A percentile compares a stretch with the other conserved stretches of the same genome.
phyloP scores from a whole-genome alignment of 805 yeast genomes.

The fission yeast (Schizosaccharomyces pombe) region DNA sequence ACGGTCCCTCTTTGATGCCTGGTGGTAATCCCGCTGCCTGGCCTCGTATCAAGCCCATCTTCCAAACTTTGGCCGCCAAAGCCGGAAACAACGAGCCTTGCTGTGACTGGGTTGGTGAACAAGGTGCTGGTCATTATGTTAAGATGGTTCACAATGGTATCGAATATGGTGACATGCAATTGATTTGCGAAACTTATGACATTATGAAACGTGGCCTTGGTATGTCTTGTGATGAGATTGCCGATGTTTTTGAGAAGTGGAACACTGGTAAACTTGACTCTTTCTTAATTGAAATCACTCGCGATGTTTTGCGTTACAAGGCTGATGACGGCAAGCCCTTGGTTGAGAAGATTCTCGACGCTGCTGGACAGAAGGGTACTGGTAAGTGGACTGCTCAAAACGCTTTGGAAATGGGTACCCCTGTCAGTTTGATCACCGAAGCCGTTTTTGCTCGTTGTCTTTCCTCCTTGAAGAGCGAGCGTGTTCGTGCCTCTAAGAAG shows the following conservation, averaged over 20 bases:
- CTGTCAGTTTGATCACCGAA: slow-evolving; percentile 94
- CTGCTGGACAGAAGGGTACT: slow-evolving; percentile 98
- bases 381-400: slow-evolving; percentile 99
- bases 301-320: slow-evolving; percentile 74
- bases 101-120: slow-evolving; percentile 99
- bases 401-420: slow-evolving; percentile 94
- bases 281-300: slow-evolving; percentile 86
- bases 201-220: slow-evolving; percentile 85
- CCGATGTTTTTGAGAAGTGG: slow-evolving; percentile 80
- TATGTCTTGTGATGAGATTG: slow-evolving; percentile 72
- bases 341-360: slow-evolving; percentile 86
- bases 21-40: slow-evolving; percentile 97
- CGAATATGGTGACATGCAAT: slow-evolving; percentile 98
- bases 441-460: slow-evolving; percentile 91
- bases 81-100: slow-evolving; percentile 88
- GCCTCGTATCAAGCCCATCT: slow-evolving; percentile 92
- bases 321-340: slow-evolving; percentile 81
- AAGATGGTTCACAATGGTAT: slow-evolving; percentile 99
- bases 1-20: slow-evolving; percentile 98
- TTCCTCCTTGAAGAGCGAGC: slow-evolving; percentile 78
- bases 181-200: slow-evolving; percentile 94
- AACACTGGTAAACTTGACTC: slow-evolving; percentile 95
- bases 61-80: slow-evolving; percentile 91
- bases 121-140: slow-evolving; percentile 96
- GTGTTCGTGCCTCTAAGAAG: slow-evolving; percentile 59